A percentile compares a stretch with the other conserved stretches of the same genome.
phyloP scores from a whole-genome alignment of 306 rosid species.

The Begonia peltatifolia region DNA sequence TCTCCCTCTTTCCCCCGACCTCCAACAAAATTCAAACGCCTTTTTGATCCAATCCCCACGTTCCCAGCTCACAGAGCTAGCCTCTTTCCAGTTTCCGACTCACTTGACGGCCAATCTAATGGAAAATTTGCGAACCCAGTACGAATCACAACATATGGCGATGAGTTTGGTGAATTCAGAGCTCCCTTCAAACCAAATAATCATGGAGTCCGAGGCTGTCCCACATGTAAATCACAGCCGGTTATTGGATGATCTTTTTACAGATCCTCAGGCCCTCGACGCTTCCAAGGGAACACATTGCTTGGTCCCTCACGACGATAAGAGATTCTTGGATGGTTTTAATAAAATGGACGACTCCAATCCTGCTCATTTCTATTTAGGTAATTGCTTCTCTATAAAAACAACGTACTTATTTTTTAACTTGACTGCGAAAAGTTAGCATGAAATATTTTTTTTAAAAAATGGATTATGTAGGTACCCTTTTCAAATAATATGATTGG shows the following conservation, averaged over 20 bases:
- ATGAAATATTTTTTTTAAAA: no score
- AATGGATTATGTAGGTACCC: no score
- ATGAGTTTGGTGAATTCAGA: constrained; percentile 28
- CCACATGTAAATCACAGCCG: constrained; percentile 17
- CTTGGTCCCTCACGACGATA: constrained; percentile 29
- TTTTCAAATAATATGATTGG: no score
- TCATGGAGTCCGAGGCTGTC: constrained; percentile 15
- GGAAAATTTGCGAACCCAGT: constrained; percentile 22
- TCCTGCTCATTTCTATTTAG: constrained; percentile 10
- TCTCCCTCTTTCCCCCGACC: constrained; percentile 11
- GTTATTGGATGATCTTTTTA: constrained; percentile 38
- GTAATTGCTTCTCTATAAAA: not conserved
- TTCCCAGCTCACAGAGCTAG: constrained; percentile 12
- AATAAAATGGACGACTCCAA: constrained; percentile 21
- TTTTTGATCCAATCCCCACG: constrained; percentile 1
- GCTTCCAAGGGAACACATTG: constrained; percentile 18
- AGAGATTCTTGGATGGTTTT: constrained; percentile 22
- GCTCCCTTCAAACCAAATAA: constrained; percentile 55
- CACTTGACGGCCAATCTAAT: constrained; percentile 16
- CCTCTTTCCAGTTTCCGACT: constrained; percentile 35
- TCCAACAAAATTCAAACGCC: constrained; percentile 1
- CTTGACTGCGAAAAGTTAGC: no score
- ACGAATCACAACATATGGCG: constrained; percentile 18
- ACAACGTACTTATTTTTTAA: no score
- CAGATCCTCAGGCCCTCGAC: constrained; percentile 36